Conservation (phyloP, 225 moss, liverwort and hornwort genomes). For the Physcomitrellopsis africana region DNA sequence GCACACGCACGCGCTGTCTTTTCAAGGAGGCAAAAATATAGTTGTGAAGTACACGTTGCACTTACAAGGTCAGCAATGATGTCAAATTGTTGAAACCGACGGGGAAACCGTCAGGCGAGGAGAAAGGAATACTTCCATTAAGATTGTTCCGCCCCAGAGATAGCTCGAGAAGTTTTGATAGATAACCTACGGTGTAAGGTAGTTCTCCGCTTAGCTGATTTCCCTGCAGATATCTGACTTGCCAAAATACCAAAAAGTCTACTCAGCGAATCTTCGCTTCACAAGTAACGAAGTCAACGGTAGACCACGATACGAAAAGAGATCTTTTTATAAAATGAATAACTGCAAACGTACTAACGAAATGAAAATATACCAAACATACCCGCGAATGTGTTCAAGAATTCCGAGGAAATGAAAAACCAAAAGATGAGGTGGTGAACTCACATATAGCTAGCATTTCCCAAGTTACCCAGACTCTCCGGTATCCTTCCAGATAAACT, state of each 20-base stretch:
- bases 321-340: not conserved
- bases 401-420: conserved; percentile 2
- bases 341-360: not conserved
- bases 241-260: conserved; percentile 29
- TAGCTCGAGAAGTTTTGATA: conserved; percentile 39
- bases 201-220: conserved; percentile 50
- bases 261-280: conserved; percentile 12
- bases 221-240: conserved; percentile 43
- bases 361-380: not conserved
- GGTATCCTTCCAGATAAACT: conserved; percentile 55
- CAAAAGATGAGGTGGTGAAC: conserved; percentile 6
- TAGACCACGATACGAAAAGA: not conserved
- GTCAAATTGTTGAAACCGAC: conserved; percentile 64
- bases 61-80: conserved; percentile 55
- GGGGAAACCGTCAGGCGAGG: conserved; percentile 31
- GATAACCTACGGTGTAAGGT: conserved; percentile 42
- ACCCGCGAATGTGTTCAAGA: not conserved
- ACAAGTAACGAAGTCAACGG: not conserved
- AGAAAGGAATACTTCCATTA: conserved; percentile 45
- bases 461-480: conserved; percentile 30
- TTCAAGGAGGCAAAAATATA: not conserved
- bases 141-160: conserved; percentile 40
- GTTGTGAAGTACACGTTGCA: conserved; percentile 4
- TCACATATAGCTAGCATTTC: conserved; percentile 47
- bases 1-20: not conserved